Percentiles rank a stretch among this genome's conserved stretches.
phyloP scores from a whole-genome alignment of 805 yeast genomes.

The Yamadazyma ubonensis region DNA sequence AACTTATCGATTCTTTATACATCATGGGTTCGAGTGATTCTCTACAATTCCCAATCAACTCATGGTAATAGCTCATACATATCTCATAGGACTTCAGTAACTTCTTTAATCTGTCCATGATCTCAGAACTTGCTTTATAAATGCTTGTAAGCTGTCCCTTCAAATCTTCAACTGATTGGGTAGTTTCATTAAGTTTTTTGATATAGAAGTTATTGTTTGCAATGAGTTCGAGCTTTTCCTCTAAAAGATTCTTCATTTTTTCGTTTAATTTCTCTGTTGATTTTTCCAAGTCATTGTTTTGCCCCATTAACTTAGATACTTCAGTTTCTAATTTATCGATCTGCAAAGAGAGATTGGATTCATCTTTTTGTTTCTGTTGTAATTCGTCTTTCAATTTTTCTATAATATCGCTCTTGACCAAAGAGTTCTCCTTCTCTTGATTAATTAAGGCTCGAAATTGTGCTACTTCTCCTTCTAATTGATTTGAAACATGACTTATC shows the following conservation, averaged over 20 bases:
- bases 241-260: background rate
- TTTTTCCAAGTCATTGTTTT: no score
- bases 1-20: constrained; percentile 16
- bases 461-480: background rate
- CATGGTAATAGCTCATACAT: constrained; percentile 1
- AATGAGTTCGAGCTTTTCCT: constrained; percentile 7
- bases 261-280: background rate
- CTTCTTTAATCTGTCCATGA: background rate
- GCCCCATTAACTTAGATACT: background rate
- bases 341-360: background rate
- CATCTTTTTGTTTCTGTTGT: background rate
- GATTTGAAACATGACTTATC: constrained; percentile 4
- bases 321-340: no score
- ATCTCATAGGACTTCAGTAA: constrained; percentile 1
- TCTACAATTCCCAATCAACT: constrained; percentile 7
- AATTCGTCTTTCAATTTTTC: background rate
- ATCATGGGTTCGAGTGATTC: constrained; percentile 16
- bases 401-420: background rate
- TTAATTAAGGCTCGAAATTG: background rate
- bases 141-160: no score
- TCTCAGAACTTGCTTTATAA: background rate
- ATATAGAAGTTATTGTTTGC: constrained; percentile 10
- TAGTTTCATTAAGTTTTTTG: constrained; percentile 1
- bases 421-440: background rate
- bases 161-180: background rate